A percentile compares a stretch with the other conserved stretches of the same genome.
These are phyloP conservation scores for Solanum etuberosum DNA, from an alignment of 257 asterid species.

Conservation along the genomic window DNA sequence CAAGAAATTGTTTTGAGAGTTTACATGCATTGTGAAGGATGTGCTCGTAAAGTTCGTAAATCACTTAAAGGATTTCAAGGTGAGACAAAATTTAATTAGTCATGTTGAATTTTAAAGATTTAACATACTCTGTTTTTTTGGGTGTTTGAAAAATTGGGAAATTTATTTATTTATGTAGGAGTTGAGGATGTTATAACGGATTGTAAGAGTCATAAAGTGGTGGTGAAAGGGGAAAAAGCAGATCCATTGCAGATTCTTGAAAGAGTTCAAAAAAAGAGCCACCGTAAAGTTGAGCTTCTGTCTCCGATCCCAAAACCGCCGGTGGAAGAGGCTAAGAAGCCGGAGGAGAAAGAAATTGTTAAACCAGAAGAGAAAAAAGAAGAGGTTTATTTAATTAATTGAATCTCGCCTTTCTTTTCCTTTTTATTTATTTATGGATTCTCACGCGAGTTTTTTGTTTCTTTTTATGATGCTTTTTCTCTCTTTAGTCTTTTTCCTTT, in stretches of 20 bases:
- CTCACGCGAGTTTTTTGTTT: not conserved
- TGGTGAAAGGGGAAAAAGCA: conserved; percentile 92
- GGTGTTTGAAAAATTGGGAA: not conserved
- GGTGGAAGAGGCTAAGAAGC: conserved; percentile 40
- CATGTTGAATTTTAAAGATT: not conserved
- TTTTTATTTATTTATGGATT: no score
- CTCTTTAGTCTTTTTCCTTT: not conserved
- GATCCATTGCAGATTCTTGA: conserved; percentile 81
- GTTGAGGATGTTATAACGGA: conserved; percentile 88
- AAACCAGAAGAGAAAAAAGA: conserved; percentile 57
- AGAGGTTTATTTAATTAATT: conserved; percentile 34
- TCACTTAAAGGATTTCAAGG: conserved; percentile 86
- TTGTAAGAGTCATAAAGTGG: conserved; percentile 58
- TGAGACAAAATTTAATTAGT: not conserved
- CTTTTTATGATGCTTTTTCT: not conserved
- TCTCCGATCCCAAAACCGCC: conserved; percentile 63
- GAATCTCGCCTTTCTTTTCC: not conserved
- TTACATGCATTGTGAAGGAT: conserved; percentile 98
- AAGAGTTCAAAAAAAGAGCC: conserved; percentile 84
- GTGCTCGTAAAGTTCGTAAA: conserved; percentile 87
- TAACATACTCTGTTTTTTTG: not conserved
- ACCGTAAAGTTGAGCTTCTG: conserved; percentile 79
- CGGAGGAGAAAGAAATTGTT: conserved; percentile 25
- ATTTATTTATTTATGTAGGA: conserved; percentile 22
- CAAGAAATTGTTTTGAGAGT: conserved; percentile 69